Evolutionary conservation across 805 yeast species (phyloP).

Genomic region (Metschnikowia lachancei): DNA sequence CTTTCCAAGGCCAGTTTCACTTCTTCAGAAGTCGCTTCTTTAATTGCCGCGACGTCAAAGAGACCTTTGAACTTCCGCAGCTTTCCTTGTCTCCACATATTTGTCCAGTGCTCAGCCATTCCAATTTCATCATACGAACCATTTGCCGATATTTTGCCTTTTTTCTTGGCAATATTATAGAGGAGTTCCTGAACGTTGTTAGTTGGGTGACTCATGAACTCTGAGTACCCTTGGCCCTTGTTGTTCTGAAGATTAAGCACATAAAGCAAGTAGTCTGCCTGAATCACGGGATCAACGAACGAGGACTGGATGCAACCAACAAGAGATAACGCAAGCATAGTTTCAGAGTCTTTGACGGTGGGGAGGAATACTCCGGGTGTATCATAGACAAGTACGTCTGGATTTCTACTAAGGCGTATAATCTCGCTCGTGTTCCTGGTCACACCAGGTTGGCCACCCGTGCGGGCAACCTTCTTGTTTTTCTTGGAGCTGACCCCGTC

Average conservation of each 20-base stretch:
- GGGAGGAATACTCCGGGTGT: constrained; percentile 94
- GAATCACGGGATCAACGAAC: constrained; percentile 77
- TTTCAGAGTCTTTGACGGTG: constrained; percentile 55
- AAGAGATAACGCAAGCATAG: constrained; percentile 71
- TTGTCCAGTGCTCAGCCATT: constrained; percentile 62
- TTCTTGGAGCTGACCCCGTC: constrained; percentile 33
- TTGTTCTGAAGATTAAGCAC: constrained; percentile 64
- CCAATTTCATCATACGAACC: constrained; percentile 52
- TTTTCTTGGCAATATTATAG: constrained; percentile 43
- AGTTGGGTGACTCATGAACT: constrained; percentile 60
- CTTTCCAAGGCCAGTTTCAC: constrained; percentile 24
- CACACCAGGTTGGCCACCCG: constrained; percentile 89
- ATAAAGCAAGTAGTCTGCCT: constrained; percentile 80
- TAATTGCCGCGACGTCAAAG: constrained; percentile 36
- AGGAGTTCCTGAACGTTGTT: constrained; percentile 64
- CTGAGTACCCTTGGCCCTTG: constrained; percentile 42
- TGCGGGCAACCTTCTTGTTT: constrained; percentile 67
- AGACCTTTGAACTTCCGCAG: constrained; percentile 29
- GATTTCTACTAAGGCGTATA: constrained; percentile 58
- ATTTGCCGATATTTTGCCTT: constrained; percentile 34
- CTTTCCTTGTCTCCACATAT: constrained; percentile 58
- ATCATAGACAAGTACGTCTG: constrained; percentile 72
- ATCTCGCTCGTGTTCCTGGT: constrained; percentile 76
- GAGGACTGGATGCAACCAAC: constrained; percentile 72
- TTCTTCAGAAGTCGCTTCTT: constrained; percentile 27